Evolutionary conservation across 2,329 filamentous ascomycete genomes (phyloP), one percentile per base, ranked within the genome.

Genomic region (Biscogniauxia marginata): DNA sequence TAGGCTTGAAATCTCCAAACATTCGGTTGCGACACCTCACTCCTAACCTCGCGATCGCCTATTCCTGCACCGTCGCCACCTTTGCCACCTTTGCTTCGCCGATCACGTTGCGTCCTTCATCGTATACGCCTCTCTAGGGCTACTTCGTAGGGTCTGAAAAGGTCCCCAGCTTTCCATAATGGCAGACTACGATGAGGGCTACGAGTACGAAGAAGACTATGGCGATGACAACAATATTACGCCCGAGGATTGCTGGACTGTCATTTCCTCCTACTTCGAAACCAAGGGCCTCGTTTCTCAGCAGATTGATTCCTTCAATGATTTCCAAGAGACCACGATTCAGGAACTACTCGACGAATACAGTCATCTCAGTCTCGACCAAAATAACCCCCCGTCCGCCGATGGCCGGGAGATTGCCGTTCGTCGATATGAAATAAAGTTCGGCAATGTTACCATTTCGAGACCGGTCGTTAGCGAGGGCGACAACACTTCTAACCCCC

Each of bases 241-340:
- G 22, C 91, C 93, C 59, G 95, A 98, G 79, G 96, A 99, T 77
- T 97, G 92, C 80, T 99, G 96, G 95, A 90, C 89, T 63, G 93
- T 98, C 70, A 98, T 99, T 72, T 92, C 90, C 55, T 90, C 95
- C 8, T 98, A 97, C 80, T 99, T 99, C 77, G 91, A 97, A 67
- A 84, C 87, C 61, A 99, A 98, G 77, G 93, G 95, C 68, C 83
- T 99, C 25, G 95, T 96, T 20, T 96, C 95, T 16, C 93, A 99
- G 76, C 95, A 99, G 79, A 87, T 98, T 61, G 93, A 98, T 73
- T 99, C 96, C 0, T 99, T 96, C 76, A 92, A 99, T 76, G 93
- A 98, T 72, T 99, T 99, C 70, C 93, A 95, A 55, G 87, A 89
- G 58, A 92, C 90, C 20, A 97, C 93, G 0, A 93, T 99, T 75